Evolutionary conservation across 2,329 filamentous ascomycete species (phyloP).

Genomic region (Venturia nashicola): DNA sequence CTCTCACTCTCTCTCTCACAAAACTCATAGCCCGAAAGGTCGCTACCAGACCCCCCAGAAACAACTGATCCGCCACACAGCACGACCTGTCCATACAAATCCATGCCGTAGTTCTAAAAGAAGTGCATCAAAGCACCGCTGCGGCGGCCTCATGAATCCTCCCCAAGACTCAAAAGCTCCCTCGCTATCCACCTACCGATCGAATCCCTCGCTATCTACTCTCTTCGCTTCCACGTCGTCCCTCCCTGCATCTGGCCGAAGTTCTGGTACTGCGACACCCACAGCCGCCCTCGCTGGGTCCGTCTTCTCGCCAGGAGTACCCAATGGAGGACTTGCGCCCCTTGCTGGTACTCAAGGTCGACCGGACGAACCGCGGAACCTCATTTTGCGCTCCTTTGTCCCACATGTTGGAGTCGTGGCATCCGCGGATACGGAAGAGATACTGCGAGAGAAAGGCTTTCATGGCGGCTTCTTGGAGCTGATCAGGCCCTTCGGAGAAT

Average conservation of each 20-base stretch:
- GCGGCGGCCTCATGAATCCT: conserved; percentile 4
- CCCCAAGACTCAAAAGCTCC: conserved; percentile 1
- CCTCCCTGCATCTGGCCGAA: conserved; percentile 27
- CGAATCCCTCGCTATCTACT: conserved; percentile 39
- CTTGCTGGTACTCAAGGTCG: conserved; percentile 21
- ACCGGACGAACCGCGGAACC: conserved; percentile 39
- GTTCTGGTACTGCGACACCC: conserved; percentile 32
- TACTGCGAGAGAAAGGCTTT: conserved; percentile 77
- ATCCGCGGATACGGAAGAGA: conserved; percentile 72
- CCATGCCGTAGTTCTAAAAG: background rate
- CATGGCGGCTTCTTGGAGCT: conserved; percentile 71
- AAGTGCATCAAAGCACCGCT: background rate
- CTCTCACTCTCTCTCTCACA: too few species aligned
- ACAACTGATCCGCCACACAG: background rate
- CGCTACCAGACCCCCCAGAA: background rate
- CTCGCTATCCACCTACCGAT: conserved; percentile 38
- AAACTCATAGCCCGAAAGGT: background rate
- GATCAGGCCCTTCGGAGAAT: conserved; percentile 82
- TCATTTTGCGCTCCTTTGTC: conserved; percentile 76
- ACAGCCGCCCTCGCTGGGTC: conserved; percentile 23
- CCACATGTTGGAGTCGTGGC: conserved; percentile 79
- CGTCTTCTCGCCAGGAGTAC: conserved; percentile 30
- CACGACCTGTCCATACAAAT: background rate
- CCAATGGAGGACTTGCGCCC: conserved; percentile 26
- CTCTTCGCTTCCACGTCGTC: conserved; percentile 39